These are phyloP conservation scores for Puccinia coronata DNA, from an alignment of 1,284 basidiomycete genomes.

Conservation along the genomic window DNA sequence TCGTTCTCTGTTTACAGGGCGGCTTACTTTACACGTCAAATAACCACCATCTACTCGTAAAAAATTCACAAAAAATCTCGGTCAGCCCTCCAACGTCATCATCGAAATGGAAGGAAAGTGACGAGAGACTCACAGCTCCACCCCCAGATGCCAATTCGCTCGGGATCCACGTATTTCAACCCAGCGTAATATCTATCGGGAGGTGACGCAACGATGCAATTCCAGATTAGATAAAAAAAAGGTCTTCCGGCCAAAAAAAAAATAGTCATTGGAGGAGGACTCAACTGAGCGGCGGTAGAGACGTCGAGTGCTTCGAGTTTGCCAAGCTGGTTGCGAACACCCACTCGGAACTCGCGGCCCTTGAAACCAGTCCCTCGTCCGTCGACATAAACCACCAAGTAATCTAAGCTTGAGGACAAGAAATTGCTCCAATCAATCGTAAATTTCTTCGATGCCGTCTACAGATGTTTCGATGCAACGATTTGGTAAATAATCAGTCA, in stretches of 20 bases:
- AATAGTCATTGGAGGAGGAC: constrained; percentile 51
- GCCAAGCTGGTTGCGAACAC: constrained; percentile 80
- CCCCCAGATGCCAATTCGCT: constrained; percentile 88
- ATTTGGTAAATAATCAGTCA: not conserved
- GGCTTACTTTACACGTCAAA: constrained; percentile 80
- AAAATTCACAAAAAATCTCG: not conserved
- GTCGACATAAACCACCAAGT: constrained; percentile 83
- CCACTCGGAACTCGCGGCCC: constrained; percentile 77
- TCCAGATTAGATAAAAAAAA: not conserved
- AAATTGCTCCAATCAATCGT: constrained; percentile 81
- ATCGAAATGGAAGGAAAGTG: not conserved
- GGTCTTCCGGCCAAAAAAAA: no score
- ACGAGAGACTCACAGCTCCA: constrained; percentile 68
- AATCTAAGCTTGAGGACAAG: constrained; percentile 76
- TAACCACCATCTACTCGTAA: constrained; percentile 85
- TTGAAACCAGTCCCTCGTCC: constrained; percentile 92
- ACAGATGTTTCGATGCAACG: not conserved
- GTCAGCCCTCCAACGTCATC: not conserved
- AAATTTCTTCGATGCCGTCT: constrained; percentile 71
- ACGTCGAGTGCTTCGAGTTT: constrained; percentile 84
- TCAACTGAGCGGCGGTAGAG: constrained; percentile 70
- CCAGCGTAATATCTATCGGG: constrained; percentile 66
- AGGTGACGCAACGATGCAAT: not conserved
- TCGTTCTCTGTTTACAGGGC: not conserved
- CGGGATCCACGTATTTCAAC: constrained; percentile 74